Conservation (phyloP, 208 protist genomes). For the Leptomonas seymouri region DNA sequence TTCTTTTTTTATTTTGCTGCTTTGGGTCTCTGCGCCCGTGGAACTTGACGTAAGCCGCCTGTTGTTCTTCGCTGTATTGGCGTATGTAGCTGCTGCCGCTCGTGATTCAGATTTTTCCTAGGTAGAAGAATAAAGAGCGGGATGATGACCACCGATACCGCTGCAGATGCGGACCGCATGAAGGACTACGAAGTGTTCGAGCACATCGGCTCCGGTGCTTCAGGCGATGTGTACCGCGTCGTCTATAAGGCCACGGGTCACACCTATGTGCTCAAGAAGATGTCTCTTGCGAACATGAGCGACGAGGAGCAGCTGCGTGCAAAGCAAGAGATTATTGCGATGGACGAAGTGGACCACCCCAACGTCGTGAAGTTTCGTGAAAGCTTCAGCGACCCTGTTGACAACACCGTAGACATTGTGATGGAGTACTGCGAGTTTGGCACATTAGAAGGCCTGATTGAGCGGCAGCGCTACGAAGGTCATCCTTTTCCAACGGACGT, state of each 20-base stretch:
- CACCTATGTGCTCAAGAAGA: slow-evolving; percentile 86
- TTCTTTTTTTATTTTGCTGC: slow-evolving; percentile 7
- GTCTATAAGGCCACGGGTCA: slow-evolving; percentile 49
- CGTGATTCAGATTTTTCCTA: too few species aligned
- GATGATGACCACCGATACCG: slow-evolving; percentile 12
- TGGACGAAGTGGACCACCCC: slow-evolving; percentile 87
- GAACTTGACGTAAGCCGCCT: too few species aligned
- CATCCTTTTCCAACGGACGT: slow-evolving; percentile 69
- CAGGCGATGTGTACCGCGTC: slow-evolving; percentile 78
- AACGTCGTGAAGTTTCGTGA: slow-evolving; percentile 92
- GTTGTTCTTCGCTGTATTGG: too few species aligned
- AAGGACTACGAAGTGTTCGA: slow-evolving; percentile 66
- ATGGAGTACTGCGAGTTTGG: slow-evolving; percentile 91
- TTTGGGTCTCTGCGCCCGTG: too few species aligned
- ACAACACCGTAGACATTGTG: slow-evolving; percentile 82
- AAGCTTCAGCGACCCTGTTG: slow-evolving; percentile 63
- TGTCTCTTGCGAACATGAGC: slow-evolving; percentile 72
- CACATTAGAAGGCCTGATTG: slow-evolving; percentile 88
- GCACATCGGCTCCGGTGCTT: slow-evolving; percentile 69
- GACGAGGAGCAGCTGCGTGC: slow-evolving; percentile 69
- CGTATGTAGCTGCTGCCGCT: too few species aligned
- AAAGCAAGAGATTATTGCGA: slow-evolving; percentile 88
- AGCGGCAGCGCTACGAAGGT: slow-evolving; percentile 67
- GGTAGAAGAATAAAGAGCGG: neutral
- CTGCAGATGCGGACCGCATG: slow-evolving; percentile 40